These are phyloP conservation scores for Pseudonitzschia pungens DNA, from an alignment of 108 stramenopile species.

Conservation along the genomic window DNA sequence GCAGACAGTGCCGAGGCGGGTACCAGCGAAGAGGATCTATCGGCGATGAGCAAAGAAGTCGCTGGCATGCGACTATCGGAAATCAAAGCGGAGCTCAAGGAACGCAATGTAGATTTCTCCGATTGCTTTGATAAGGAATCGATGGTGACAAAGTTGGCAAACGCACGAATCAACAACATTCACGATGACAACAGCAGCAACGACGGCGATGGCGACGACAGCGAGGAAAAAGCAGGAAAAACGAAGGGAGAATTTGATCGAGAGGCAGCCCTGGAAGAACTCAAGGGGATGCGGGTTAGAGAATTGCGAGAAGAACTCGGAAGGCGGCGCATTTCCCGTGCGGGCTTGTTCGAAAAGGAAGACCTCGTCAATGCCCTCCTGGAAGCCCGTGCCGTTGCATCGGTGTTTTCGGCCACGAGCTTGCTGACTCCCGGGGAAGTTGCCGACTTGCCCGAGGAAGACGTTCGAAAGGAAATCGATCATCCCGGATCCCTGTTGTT, in stretches of 20 bases:
- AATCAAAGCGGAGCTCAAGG: slow-evolving; percentile 62
- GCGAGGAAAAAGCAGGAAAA: background rate
- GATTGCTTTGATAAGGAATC: slow-evolving; percentile 80
- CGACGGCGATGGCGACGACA: background rate
- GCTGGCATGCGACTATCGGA: slow-evolving; percentile 55
- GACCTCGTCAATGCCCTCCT: slow-evolving; percentile 70
- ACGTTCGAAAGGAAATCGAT: slow-evolving; percentile 47
- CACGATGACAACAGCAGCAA: background rate
- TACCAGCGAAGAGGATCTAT: background rate
- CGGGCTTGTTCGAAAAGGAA: slow-evolving; percentile 70
- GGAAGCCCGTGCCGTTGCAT: slow-evolving; percentile 40
- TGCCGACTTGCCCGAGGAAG: slow-evolving; percentile 44
- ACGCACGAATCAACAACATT: slow-evolving; percentile 35
- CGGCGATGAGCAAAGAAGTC: background rate
- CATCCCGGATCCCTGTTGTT: slow-evolving; percentile 45
- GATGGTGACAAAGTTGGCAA: slow-evolving; percentile 31
- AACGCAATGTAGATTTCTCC: slow-evolving; percentile 41
- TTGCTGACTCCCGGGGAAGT: slow-evolving; percentile 55
- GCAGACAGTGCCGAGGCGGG: background rate
- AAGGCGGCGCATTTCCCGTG: slow-evolving; percentile 62
- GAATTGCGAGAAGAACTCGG: slow-evolving; percentile 61
- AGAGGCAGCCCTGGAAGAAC: slow-evolving; percentile 5
- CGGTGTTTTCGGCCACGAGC: slow-evolving; percentile 56
- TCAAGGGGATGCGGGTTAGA: slow-evolving; percentile 53
- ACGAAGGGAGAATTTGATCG: background rate